Percentiles rank a stretch among this genome's conserved stretches.
phyloP scores from a whole-genome alignment of 768 basidiomycete species.

The Royoungia palumana region DNA sequence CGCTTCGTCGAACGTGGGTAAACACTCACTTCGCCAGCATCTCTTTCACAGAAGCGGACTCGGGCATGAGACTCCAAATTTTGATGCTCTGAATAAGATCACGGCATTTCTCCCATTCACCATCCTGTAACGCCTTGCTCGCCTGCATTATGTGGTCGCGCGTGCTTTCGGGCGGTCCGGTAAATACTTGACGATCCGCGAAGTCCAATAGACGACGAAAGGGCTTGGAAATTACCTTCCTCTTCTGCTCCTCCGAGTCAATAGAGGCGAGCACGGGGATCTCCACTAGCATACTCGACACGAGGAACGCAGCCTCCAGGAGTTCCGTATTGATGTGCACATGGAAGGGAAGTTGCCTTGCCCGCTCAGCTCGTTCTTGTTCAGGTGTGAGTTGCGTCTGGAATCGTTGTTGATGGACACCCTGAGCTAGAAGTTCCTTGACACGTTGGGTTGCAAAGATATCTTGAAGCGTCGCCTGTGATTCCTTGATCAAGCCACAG shows the following conservation, averaged over 20 bases:
- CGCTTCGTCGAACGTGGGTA: background rate
- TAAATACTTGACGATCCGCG: slow-evolving; percentile 96
- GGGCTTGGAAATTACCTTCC: slow-evolving; percentile 93
- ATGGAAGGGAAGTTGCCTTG: slow-evolving; percentile 96
- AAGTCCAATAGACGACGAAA: slow-evolving; percentile 95
- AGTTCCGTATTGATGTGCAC: slow-evolving; percentile 99
- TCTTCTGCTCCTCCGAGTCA: slow-evolving; percentile 89
- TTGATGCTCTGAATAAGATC: slow-evolving; percentile 95
- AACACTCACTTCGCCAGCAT: slow-evolving; percentile 83
- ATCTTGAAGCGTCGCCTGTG: slow-evolving; percentile 88
- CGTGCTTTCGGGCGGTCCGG: slow-evolving; percentile 97
- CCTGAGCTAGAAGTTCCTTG: slow-evolving; percentile 95
- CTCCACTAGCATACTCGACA: slow-evolving; percentile 98
- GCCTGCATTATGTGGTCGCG: slow-evolving; percentile 99
- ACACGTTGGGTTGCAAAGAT: slow-evolving; percentile 96
- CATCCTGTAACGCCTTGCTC: slow-evolving; percentile 91
- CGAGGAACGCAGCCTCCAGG: slow-evolving; percentile 94
- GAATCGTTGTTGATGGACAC: slow-evolving; percentile 90
- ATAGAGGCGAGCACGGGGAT: slow-evolving; percentile 93
- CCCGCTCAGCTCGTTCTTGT: slow-evolving; percentile 95
- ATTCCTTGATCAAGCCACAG: slow-evolving; percentile 89
- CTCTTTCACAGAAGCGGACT: slow-evolving; percentile 81
- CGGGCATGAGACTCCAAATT: slow-evolving; percentile 97
- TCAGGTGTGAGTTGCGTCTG: slow-evolving; percentile 79
- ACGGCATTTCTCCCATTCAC: slow-evolving; percentile 94